These are phyloP conservation scores for Pestalotiopsis sp. DNA, from an alignment of 2,329 filamentous ascomycete species.

Conservation along the genomic window DNA sequence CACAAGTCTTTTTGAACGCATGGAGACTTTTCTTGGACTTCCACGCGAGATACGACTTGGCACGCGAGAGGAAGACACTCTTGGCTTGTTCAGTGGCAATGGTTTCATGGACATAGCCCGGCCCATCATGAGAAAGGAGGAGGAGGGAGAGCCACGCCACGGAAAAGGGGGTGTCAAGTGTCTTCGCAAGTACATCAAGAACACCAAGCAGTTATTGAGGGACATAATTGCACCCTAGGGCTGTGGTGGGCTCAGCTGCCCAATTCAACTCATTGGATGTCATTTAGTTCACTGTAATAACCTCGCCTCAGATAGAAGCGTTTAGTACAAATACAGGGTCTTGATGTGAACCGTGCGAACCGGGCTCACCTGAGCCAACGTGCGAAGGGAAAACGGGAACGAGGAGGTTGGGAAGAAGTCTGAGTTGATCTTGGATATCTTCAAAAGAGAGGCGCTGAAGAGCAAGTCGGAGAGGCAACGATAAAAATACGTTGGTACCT, in stretches of 20 bases:
- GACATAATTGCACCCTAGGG: neutral
- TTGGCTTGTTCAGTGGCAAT: neutral
- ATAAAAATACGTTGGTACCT: neutral
- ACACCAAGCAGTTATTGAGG: neutral
- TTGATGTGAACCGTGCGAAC: no score
- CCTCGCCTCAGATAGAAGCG: no score
- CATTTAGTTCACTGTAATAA: no score
- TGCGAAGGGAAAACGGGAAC: no score
- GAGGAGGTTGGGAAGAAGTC: no score
- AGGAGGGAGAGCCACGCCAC: neutral
- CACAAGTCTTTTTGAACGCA: constrained; percentile 1
- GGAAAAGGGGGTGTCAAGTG: neutral
- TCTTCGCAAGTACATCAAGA: neutral
- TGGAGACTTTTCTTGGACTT: neutral
- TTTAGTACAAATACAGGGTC: no score
- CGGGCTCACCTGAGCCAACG: no score
- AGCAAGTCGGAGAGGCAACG: neutral
- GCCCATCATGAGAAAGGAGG: neutral
- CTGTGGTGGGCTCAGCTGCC: neutral
- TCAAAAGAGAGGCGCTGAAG: no score
- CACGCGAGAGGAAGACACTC: neutral
- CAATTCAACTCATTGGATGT: no score
- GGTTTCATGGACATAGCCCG: neutral
- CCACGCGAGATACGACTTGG: constrained; percentile 1
- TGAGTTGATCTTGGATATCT: no score